Evolutionary conservation across 2,329 filamentous ascomycete species (phyloP).

Genomic region (Capronia coronata): DNA sequence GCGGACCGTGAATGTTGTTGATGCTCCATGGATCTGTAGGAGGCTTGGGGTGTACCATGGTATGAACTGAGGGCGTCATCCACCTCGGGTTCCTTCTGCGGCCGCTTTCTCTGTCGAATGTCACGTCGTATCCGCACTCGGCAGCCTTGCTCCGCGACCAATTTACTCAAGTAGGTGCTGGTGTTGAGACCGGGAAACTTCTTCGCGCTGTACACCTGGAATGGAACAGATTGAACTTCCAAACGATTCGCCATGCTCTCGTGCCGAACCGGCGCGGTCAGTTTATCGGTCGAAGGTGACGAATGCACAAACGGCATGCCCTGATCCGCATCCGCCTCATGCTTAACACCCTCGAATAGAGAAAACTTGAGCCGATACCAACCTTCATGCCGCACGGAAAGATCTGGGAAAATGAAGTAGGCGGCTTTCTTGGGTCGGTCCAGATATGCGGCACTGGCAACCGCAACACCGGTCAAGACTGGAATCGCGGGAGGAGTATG

Average conservation of each 20-base stretch:
- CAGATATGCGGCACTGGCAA: conserved; percentile 91
- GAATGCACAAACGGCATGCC: conserved; percentile 39
- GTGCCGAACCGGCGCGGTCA: conserved; percentile 46
- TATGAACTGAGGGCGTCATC: conserved; percentile 22
- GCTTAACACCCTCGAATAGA: conserved; percentile 88
- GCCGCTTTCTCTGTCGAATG: conserved; percentile 79
- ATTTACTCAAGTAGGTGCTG: conserved; percentile 80
- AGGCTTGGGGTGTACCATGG: conserved; percentile 15
- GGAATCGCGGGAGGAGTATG: conserved; percentile 64
- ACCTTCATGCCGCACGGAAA: conserved; percentile 92
- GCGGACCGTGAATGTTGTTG: conserved; percentile 16
- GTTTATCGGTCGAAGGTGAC: conserved; percentile 33
- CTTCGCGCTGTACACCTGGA: conserved; percentile 92
- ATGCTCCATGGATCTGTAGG: conserved; percentile 10
- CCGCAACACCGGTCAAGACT: conserved; percentile 87
- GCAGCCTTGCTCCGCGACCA: conserved; percentile 93
- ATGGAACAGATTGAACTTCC: conserved; percentile 80
- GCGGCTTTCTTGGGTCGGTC: conserved; percentile 73
- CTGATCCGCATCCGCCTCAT: conserved; percentile 67
- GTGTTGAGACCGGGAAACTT: conserved; percentile 93
- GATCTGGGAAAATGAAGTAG: conserved; percentile 96
- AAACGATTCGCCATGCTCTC: conserved; percentile 68
- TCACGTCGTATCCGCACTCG: conserved; percentile 92
- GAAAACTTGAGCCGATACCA: conserved; percentile 87
- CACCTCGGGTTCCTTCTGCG: conserved; percentile 12